phyloP scores from a whole-genome alignment of 2,329 filamentous ascomycete species.

The Hysterium pulicare region DNA sequence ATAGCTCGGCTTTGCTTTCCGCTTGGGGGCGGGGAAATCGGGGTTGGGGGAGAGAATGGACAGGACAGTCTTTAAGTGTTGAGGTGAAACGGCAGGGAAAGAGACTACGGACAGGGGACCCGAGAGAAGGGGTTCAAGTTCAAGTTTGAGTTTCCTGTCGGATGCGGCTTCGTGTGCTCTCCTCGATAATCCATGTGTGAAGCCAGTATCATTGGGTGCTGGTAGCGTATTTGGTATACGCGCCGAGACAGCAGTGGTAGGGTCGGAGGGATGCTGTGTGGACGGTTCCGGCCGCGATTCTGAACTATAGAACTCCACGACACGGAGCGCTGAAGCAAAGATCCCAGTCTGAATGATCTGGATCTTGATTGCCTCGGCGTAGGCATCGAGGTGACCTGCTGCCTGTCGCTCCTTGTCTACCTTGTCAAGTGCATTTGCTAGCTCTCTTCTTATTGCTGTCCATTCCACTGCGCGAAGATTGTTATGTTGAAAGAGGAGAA shows the following conservation, averaged over 20 bases:
- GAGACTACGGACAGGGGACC: constrained; percentile 78
- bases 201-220: constrained; percentile 47
- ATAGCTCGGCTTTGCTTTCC: constrained; percentile 74
- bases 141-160: constrained; percentile 52
- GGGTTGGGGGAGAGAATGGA: constrained; percentile 71
- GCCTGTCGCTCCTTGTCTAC: constrained; percentile 68
- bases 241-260: constrained; percentile 31
- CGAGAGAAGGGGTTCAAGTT: constrained; percentile 71
- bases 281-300: constrained; percentile 16
- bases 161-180: constrained; percentile 51
- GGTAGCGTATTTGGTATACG: constrained; percentile 28
- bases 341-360: constrained; percentile 88
- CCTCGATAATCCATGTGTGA: constrained; percentile 59
- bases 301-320: constrained; percentile 74
- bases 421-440: constrained; percentile 59
- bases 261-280: constrained; percentile 28
- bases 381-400: constrained; percentile 42
- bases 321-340: constrained; percentile 76
- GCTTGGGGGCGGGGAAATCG: constrained; percentile 73
- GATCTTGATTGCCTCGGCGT: constrained; percentile 66
- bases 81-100: constrained; percentile 78
- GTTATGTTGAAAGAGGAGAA: constrained; percentile 83
- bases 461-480: constrained; percentile 73
- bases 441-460: constrained; percentile 67
- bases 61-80: constrained; percentile 77